Base-by-base conservation (phyloP, 345 rosid species). In the Melaleuca quinquenervia region DNA sequence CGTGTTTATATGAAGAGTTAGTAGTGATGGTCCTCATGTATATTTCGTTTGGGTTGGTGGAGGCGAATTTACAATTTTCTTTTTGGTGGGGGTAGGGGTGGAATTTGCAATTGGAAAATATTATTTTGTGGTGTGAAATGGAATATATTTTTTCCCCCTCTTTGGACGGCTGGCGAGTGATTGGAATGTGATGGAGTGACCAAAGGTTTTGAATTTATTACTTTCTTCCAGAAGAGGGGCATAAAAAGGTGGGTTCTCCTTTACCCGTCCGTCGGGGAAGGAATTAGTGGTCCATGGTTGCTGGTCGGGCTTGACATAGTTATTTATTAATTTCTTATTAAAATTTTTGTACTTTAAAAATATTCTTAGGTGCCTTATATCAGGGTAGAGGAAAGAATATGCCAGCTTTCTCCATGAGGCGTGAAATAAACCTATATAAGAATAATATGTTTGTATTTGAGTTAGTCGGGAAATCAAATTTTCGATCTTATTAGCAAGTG, bases 161-260 rank as follows among this genome's bases (percentile, higher is more conserved):
- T 26, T n/a, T 78, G 85, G 88, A 75, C 55, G 50, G 89, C 86
- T 82, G 87, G 88, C 87, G 88, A 90, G 70, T 50, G 87, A 62
- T 20, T 8, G 51, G 89, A 85, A 82, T 82, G 86, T 58, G 91
- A 88, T 89, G 3, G 21, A 13, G 13, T 8, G 48, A 18, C 78
- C 21, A 18, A 70, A 36, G 44, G 41, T 70, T 49, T n/a, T 83
- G 22, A 26, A 51, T 64, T 52, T 58, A 52, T 83, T 83, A 58
- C 84, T 85, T 84, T 89, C 82, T 80, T 80, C 55, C 60, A 24
- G 84, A 86, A 76, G 84, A 84, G 86, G 75, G 78, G 32, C 82
- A 24, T 85, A 21, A n/a, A 55, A 84, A 36, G 74, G 74, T 6
- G 11, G 52, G 84, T 52, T 87, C 84, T 86, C 87, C 78, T 84